A percentile compares a stretch with the other conserved stretches of the same genome.
phyloP scores from a whole-genome alignment of 2,329 filamentous ascomycete species.

The Colletotrichum nymphaeae region DNA sequence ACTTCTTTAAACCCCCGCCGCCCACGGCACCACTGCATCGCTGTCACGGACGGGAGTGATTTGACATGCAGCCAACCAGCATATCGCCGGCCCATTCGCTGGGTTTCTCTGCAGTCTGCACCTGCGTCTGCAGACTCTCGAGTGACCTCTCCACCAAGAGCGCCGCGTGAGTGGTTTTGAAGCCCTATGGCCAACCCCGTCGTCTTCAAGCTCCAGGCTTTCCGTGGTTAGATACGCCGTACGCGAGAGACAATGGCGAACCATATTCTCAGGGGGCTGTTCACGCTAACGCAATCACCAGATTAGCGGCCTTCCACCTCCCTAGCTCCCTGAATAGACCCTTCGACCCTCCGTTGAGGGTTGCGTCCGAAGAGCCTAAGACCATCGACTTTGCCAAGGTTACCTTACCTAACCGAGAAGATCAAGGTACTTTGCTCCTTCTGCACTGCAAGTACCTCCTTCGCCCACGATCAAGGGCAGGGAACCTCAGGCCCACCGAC shows the following conservation, averaged over 20 bases:
- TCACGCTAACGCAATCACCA: constrained; percentile 24
- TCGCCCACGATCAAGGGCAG: background rate
- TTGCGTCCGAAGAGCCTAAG: background rate
- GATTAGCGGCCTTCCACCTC: constrained; percentile 1
- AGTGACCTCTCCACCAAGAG: background rate
- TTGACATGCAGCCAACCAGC: constrained; percentile 26
- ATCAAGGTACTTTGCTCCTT: background rate
- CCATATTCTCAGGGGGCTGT: constrained; percentile 12
- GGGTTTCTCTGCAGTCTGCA: constrained; percentile 13
- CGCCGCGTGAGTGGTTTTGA: background rate
- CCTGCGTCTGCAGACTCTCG: constrained; percentile 7
- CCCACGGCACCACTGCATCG: background rate
- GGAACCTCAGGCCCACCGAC: background rate
- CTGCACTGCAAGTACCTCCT: background rate
- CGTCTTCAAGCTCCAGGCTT: background rate
- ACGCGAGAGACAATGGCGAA: constrained; percentile 12
- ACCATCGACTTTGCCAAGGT: background rate
- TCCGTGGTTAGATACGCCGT: background rate
- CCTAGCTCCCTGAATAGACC: constrained; percentile 8
- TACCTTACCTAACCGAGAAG: background rate
- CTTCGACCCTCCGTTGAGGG: background rate
- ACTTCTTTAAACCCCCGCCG: background rate
- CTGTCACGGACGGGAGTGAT: constrained; percentile 18
- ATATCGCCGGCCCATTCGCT: constrained; percentile 11
- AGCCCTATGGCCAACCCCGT: background rate